These are phyloP conservation scores for Zygosaccharomyces bisporus DNA, from an alignment of 805 yeast species.

Conservation along the genomic window DNA sequence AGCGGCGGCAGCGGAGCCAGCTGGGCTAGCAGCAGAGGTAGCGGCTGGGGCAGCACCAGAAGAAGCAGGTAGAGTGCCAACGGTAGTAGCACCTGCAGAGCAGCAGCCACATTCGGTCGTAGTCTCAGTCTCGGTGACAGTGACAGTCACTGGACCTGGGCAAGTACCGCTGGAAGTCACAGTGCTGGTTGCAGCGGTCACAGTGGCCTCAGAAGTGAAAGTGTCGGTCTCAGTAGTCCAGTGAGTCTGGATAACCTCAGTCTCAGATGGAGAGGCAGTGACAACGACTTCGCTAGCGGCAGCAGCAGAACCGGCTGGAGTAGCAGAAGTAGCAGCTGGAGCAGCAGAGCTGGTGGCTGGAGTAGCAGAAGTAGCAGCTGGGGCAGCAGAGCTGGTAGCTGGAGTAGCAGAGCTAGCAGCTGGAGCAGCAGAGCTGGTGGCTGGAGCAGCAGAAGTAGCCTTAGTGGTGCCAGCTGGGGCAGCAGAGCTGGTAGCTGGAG, in stretches of 20 bases:
- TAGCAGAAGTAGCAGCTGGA: slow-evolving; percentile 3
- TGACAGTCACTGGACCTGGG: slow-evolving; percentile 7
- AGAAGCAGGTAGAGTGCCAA: slow-evolving; percentile 10
- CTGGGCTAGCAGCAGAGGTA: slow-evolving; percentile 3
- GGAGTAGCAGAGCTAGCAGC: slow-evolving; percentile 6
- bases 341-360: slow-evolving; percentile 8
- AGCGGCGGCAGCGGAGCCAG: slow-evolving; percentile 8
- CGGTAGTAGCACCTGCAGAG: not conserved
- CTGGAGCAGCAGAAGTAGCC: slow-evolving; percentile 1
- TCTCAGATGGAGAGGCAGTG: slow-evolving; percentile 9
- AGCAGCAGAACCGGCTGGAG: not conserved
- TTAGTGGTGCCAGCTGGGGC: slow-evolving; percentile 4
- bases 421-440: slow-evolving; percentile 8
- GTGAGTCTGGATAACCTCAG: slow-evolving; percentile 2
- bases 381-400: slow-evolving; percentile 1
- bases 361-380: slow-evolving; percentile 5
- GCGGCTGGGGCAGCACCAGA: slow-evolving; percentile 1
- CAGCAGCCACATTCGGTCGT: slow-evolving; percentile 2
- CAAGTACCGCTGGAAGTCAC: not conserved
- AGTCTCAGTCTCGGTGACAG: too few relatives aligned
- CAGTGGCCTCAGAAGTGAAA: slow-evolving; percentile 1
- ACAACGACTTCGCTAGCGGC: slow-evolving; percentile 11
- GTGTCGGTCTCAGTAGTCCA: slow-evolving; percentile 6
- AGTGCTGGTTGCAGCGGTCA: slow-evolving; percentile 5
- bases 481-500: slow-evolving; percentile 8